Conservation (phyloP, 2,329 filamentous ascomycete species). For the Cyclaneusma minus region DNA sequence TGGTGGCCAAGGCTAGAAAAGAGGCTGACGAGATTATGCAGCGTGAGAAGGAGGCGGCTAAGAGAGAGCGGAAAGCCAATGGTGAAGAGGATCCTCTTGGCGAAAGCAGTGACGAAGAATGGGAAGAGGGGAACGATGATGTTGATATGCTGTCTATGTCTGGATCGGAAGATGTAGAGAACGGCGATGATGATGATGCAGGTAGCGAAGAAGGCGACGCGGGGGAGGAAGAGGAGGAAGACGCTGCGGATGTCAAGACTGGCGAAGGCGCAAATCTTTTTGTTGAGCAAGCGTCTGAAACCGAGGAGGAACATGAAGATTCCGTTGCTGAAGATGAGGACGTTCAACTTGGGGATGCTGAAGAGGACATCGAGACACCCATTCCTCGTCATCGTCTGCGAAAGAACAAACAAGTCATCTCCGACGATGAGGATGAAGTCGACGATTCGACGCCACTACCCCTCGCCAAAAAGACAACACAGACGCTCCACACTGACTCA, state of each 20-base stretch:
- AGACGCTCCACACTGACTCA: conserved; percentile 25
- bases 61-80: conserved; percentile 37
- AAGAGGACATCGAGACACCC: conserved; percentile 14
- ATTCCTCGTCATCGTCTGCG: conserved; percentile 2
- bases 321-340: conserved; percentile 16
- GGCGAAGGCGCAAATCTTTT: conserved; percentile 25
- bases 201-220: conserved; percentile 24
- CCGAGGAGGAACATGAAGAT: conserved; percentile 21
- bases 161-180: conserved; percentile 19
- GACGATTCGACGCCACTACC: conserved; percentile 8
- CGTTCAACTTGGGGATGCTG: conserved; percentile 12
- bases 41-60: conserved; percentile 58
- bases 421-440: conserved; percentile 26
- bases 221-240: conserved; percentile 19
- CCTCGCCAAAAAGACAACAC: conserved; percentile 10
- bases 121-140: conserved; percentile 27
- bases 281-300: conserved; percentile 21
- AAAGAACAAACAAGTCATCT: conserved; percentile 16
- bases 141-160: conserved; percentile 28
- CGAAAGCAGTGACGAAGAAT: conserved; percentile 40
- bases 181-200: conserved; percentile 11
- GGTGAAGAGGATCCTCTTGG: conserved; percentile 26
- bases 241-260: conserved; percentile 14
- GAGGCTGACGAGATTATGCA: conserved; percentile 69
- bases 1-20: conserved; percentile 68